These are phyloP conservation scores for Fraxinus sp. DNA, from an alignment of 305 asterid species.

Conservation along the genomic window DNA sequence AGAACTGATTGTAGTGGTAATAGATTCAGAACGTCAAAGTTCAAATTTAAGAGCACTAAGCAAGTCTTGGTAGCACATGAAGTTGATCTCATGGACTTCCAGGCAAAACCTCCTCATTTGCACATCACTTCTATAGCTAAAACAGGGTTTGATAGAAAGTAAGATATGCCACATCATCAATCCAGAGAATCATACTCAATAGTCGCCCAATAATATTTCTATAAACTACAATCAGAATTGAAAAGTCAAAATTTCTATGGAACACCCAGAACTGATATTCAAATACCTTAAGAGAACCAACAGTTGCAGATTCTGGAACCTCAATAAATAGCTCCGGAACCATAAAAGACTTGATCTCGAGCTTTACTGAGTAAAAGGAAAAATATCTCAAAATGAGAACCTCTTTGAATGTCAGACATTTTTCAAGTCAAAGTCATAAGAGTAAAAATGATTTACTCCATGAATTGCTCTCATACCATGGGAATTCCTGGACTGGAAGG, in stretches of 20 bases:
- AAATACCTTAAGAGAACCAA: constrained; percentile 86
- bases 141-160: neutral
- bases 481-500: constrained; percentile 51
- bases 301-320: constrained; percentile 88
- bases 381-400: constrained; percentile 34
- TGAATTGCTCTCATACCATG: constrained; percentile 52
- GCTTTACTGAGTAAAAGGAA: constrained; percentile 64
- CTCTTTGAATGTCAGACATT: constrained; percentile 11
- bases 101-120: neutral
- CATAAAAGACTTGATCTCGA: constrained; percentile 82
- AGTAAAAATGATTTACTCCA: neutral
- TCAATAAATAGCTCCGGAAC: constrained; percentile 87
- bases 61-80: neutral
- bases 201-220: neutral
- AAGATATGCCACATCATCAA: neutral
- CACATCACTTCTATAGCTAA: neutral
- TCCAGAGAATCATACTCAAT: neutral
- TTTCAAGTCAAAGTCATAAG: constrained; percentile 1
- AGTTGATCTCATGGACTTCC: neutral
- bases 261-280: neutral
- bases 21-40: neutral
- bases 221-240: neutral
- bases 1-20: neutral
- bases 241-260: neutral
- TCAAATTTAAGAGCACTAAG: neutral